phyloP scores from a whole-genome alignment of 2,329 filamentous ascomycete species.

The Westerdykella aurantiaca region DNA sequence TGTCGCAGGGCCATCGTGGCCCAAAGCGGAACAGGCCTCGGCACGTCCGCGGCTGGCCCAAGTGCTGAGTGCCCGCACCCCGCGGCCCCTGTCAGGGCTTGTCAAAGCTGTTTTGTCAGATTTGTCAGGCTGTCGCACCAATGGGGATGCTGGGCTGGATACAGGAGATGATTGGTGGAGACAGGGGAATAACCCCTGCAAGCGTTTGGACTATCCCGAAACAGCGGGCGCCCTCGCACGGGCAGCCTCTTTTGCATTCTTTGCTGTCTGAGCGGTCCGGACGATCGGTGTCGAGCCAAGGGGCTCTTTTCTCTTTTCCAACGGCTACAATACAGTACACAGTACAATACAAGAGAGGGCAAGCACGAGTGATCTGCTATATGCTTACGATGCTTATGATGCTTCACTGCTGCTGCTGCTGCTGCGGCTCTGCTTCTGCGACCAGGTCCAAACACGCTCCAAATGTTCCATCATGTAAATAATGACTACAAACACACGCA shows the following conservation, averaged over 20 bases:
- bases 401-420: too few species aligned
- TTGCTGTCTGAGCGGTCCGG: conserved; percentile 9
- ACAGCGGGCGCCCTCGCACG: conserved; percentile 8
- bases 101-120: background rate
- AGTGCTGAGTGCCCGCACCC: background rate
- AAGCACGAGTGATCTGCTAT: too few species aligned
- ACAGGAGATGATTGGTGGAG: conserved; percentile 2
- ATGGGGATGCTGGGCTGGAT: background rate
- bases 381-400: too few species aligned
- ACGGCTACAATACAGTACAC: conserved; percentile 7
- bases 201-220: conserved; percentile 4
- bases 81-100: background rate
- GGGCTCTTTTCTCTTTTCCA: conserved; percentile 1
- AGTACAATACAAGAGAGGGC: too few species aligned
- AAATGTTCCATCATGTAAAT: background rate
- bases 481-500: background rate
- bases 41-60: background rate
- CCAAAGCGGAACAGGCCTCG: background rate
- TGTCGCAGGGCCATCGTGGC: background rate
- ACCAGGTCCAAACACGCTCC: background rate
- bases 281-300: conserved; percentile 14
- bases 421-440: too few species aligned
- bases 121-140: too few species aligned
- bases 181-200: too few species aligned
- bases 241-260: conserved; percentile 3